phyloP scores from a whole-genome alignment of 192 early-diverging fungal genomes.

The Umbelopsis sp. region DNA sequence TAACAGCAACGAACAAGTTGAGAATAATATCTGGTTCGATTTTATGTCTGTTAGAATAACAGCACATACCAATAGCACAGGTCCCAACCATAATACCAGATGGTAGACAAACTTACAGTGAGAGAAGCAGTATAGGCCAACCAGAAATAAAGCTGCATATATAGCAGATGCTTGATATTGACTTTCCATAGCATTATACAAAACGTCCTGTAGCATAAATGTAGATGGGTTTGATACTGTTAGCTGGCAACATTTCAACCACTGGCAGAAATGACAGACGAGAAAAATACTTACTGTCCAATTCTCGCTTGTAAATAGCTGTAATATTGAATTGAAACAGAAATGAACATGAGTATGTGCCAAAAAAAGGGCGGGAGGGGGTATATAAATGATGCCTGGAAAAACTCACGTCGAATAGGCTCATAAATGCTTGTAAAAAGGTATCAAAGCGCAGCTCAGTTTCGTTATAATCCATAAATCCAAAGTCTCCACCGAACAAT shows the following conservation, averaged over 20 bases:
- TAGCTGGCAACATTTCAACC: neutral
- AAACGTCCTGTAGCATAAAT: conserved; percentile 37
- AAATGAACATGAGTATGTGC: too few relatives aligned
- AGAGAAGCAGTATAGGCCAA: conserved; percentile 49
- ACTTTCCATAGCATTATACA: conserved; percentile 51
- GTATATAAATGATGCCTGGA: too few relatives aligned
- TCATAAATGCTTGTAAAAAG: conserved; percentile 34
- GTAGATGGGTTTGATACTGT: neutral
- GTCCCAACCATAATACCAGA: neutral
- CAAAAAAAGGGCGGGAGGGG: too few relatives aligned
- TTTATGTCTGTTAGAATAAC: neutral
- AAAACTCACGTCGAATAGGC: conserved; percentile 25
- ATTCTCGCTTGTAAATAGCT: conserved; percentile 37
- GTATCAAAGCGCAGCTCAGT: conserved; percentile 30
- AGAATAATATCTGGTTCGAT: conserved; percentile 44
- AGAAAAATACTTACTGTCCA: conserved; percentile 33
- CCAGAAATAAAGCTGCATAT: conserved; percentile 43
- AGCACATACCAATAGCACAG: neutral
- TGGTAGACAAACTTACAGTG: conserved; percentile 46
- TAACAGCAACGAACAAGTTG: conserved; percentile 58
- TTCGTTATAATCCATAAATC: neutral
- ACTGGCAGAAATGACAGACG: neutral
- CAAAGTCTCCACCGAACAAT: conserved; percentile 38
- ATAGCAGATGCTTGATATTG: conserved; percentile 39
- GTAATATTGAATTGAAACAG: neutral